Conservation (phyloP, 139 green algal species). For the Auxenochlorella pyrenoidosa region DNA sequence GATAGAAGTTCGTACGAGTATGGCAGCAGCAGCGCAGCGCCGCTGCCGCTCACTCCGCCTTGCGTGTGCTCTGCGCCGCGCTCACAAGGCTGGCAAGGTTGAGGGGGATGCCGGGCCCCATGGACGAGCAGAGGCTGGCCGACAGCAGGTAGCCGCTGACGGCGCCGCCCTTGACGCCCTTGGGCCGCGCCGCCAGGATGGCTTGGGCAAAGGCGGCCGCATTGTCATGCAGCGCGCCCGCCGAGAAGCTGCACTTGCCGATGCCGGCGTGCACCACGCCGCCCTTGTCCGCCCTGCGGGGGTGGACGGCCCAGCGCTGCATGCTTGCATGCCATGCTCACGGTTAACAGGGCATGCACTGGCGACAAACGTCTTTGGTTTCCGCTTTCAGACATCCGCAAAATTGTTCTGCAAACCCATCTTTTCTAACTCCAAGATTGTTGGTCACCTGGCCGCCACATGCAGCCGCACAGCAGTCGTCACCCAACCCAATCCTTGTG, state of each 20-base stretch:
- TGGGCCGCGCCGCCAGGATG: constrained; percentile 67
- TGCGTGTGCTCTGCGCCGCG: constrained; percentile 33
- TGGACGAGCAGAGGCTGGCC: constrained; percentile 60
- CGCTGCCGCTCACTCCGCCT: constrained; percentile 21
- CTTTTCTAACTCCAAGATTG: too few species aligned
- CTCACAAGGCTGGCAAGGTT: constrained; percentile 50
- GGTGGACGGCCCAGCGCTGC: not conserved
- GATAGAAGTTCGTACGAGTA: too few species aligned
- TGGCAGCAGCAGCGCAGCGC: too few species aligned
- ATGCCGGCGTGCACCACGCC: constrained; percentile 80
- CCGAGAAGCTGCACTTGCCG: constrained; percentile 66
- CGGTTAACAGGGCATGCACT: not conserved
- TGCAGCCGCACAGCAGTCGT: too few species aligned
- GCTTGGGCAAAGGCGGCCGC: constrained; percentile 57
- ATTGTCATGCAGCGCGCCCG: constrained; percentile 65
- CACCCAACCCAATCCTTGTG: too few species aligned
- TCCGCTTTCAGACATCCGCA: too few species aligned
- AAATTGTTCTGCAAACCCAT: too few species aligned
- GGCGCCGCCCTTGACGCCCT: constrained; percentile 68
- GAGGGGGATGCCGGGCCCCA: constrained; percentile 68
- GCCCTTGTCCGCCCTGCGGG: constrained; percentile 69
- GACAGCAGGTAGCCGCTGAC: constrained; percentile 55
- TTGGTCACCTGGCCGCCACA: too few species aligned
- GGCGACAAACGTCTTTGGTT: too few species aligned
- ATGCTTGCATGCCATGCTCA: not conserved